Evolutionary conservation across 805 yeast genomes (phyloP), one percentile per base, ranked within the genome.

Genomic region (Cyberlindnera xylosilytica): DNA sequence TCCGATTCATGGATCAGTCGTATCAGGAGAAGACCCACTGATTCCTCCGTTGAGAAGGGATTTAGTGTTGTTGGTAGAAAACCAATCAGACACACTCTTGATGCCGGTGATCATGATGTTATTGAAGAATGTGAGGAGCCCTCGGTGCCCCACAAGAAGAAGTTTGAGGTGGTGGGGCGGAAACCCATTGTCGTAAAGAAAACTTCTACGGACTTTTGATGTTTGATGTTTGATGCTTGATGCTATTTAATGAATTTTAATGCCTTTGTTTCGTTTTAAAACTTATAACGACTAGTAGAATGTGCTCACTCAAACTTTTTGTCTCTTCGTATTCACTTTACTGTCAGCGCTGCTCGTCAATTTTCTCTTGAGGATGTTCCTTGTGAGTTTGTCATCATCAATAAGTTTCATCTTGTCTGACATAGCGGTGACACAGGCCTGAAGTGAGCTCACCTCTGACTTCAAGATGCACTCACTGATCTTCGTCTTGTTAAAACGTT

Each of bases 341-440:
- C 38, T 41, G 17, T 49, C 55, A 15, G 50, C 54, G 7, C 56
- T 56, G 33, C 59, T 63, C 3, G 12, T 17, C 20, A 8, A 13
- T 42, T 69, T 72, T 49, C 81, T 71, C 56, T 83, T 84, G 45
- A 78, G 47, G 20, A 83, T 72, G 53, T 80, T 81, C 41, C 77
- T 70, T 35, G 80, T 58, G 34, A 83, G 57, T 57, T 80, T 82
- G 2, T 68, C 75, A 62, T 83, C 89, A 6, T 73, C 76, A 26
- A 84, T 74, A 23, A 73, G 46, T 39, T 61, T 63, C 49, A 68
- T 75, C 11, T 63, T 58, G 10, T 47, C 48, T 4, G 47, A 46
- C 13, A 67, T 38, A 4, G 54, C 34, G 9, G 48, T 49, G 22
- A 51, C 15, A 50, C 81, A 68, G 34, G 60, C 62, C 39, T 62